These are phyloP conservation scores for Podospora didyma DNA, from an alignment of 495 filamentous ascomycete species.

Conservation along the genomic window DNA sequence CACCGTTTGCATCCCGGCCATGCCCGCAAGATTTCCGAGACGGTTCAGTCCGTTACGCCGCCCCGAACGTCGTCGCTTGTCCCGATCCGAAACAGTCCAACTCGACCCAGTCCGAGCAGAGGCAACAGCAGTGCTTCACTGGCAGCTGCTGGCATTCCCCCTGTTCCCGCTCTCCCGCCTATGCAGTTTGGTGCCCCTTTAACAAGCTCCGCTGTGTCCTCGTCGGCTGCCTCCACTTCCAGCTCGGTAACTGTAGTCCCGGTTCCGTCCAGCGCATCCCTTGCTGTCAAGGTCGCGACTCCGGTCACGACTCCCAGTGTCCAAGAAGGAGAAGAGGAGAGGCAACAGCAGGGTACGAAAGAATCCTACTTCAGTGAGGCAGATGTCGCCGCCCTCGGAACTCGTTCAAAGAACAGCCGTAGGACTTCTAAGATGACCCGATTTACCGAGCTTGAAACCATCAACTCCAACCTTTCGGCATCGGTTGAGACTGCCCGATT, in stretches of 20 bases:
- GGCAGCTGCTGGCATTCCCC: conserved; percentile 20
- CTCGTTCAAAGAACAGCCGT: conserved; percentile 3
- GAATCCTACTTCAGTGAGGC: conserved; percentile 3
- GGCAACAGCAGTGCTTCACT: conserved; percentile 10
- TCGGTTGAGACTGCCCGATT: conserved; percentile 1
- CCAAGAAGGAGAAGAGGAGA: not conserved
- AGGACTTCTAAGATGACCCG: conserved; percentile 11
- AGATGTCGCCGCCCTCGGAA: not conserved
- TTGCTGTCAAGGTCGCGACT: conserved; percentile 3
- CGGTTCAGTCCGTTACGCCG: not conserved
- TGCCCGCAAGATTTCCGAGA: conserved; percentile 25
- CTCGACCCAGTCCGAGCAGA: conserved; percentile 6
- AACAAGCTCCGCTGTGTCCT: conserved; percentile 7
- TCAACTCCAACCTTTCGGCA: conserved; percentile 19
- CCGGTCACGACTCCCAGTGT: not conserved
- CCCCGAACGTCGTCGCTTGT: not conserved
- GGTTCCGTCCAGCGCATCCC: conserved; percentile 11
- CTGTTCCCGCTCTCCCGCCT: conserved; percentile 23
- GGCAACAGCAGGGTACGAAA: not conserved
- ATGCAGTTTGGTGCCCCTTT: conserved; percentile 20
- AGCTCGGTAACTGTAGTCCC: conserved; percentile 20
- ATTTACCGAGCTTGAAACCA: conserved; percentile 21
- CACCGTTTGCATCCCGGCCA: conserved; percentile 30
- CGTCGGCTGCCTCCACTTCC: conserved; percentile 13
- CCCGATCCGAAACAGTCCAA: not conserved